These are phyloP conservation scores for Tagetes erecta DNA, from an alignment of 129 eudicot genomes.

Conservation along the genomic window DNA sequence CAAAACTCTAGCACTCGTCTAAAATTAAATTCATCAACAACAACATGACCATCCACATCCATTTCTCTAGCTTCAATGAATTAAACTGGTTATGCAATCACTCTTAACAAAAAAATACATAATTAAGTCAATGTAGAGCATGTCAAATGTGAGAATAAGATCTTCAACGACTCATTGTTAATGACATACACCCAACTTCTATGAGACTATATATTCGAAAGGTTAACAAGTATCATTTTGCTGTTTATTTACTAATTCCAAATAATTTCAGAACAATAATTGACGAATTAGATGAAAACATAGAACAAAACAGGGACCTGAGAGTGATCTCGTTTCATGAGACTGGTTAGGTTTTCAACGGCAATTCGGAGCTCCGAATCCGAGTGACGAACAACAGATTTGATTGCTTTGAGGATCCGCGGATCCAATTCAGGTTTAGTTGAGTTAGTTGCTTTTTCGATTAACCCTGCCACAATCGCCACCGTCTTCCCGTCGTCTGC, in stretches of 20 bases:
- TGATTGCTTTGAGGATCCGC: conserved; percentile 83
- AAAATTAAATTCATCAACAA: conserved; percentile 16
- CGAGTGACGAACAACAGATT: conserved; percentile 71
- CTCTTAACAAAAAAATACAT: too few species aligned
- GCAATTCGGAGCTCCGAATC: conserved; percentile 84
- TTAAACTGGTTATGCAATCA: too few species aligned
- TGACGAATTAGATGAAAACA: neutral
- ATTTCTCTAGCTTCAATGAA: too few species aligned
- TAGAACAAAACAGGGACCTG: conserved; percentile 50
- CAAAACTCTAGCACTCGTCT: neutral
- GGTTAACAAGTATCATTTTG: too few species aligned
- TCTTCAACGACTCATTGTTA: too few species aligned
- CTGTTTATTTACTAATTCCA: too few species aligned
- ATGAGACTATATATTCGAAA: too few species aligned
- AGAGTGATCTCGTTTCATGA: conserved; percentile 92
- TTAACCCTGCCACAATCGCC: conserved; percentile 56
- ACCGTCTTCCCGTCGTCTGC: conserved; percentile 34
- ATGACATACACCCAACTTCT: too few species aligned
- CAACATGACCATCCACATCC: neutral
- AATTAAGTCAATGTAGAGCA: too few species aligned
- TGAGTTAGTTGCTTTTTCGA: conserved; percentile 86
- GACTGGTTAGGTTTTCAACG: conserved; percentile 69
- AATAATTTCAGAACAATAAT: neutral
- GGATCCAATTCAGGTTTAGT: conserved; percentile 78
- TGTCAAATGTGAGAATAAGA: too few species aligned